Evolutionary conservation across 805 yeast species (phyloP).

Genomic region (Saccharomyces paradoxus): DNA sequence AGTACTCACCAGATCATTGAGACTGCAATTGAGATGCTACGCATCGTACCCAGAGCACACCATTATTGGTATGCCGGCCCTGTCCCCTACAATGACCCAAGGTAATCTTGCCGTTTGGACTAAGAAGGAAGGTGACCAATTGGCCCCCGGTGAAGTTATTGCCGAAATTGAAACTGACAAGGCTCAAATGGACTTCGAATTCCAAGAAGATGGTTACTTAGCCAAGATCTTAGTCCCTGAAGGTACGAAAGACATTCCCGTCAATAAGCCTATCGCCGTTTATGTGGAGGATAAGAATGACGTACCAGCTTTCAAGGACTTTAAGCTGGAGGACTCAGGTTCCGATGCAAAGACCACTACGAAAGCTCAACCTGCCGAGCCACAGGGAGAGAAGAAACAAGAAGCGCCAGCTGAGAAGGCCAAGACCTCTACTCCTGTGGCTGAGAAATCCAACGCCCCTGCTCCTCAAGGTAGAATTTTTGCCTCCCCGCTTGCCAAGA

Average conservation of each 20-base stretch:
- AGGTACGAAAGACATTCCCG: conserved; percentile 85
- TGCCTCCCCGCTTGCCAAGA: conserved; percentile 94
- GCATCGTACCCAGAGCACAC: conserved; percentile 69
- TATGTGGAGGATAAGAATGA: conserved; percentile 82
- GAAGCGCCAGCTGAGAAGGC: conserved; percentile 10
- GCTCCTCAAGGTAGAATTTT: conserved; percentile 60
- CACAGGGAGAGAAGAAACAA: conserved; percentile 23
- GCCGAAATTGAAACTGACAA: conserved; percentile 98
- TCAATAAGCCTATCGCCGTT: conserved; percentile 93
- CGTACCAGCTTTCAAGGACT: conserved; percentile 80
- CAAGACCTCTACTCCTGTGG: conserved; percentile 22
- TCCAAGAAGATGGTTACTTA: conserved; percentile 91
- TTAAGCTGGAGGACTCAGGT: conserved; percentile 67
- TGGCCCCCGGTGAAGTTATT: conserved; percentile 85
- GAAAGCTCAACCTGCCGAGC: conserved; percentile 29
- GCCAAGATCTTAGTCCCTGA: conserved; percentile 80
- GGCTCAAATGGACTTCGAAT: conserved; percentile 96
- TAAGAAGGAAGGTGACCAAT: conserved; percentile 80
- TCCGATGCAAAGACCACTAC: conserved; percentile 31
- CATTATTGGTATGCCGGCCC: conserved; percentile 94
- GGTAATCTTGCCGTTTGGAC: conserved; percentile 89
- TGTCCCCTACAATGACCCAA: conserved; percentile 98
- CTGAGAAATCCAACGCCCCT: conserved; percentile 23
- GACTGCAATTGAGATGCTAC: conserved; percentile 27
- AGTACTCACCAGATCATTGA: conserved; percentile 10